These are phyloP conservation scores for Yarrowia keelungensis DNA, from an alignment of 805 yeast species.

Conservation along the genomic window DNA sequence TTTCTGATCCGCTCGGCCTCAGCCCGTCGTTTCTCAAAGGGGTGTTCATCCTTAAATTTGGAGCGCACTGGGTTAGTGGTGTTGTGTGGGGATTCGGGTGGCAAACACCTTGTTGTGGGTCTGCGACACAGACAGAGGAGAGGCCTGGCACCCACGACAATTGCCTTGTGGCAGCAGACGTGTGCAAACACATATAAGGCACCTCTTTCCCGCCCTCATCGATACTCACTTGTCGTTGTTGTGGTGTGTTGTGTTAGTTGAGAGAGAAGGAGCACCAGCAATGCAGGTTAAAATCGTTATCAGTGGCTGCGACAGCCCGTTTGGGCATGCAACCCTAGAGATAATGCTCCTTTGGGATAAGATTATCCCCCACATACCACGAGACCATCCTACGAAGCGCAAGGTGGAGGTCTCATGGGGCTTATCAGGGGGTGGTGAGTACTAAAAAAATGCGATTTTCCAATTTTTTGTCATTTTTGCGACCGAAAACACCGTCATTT, in stretches of 20 bases:
- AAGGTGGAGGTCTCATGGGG: conserved; percentile 28
- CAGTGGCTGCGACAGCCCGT: conserved; percentile 34
- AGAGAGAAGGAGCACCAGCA: conserved; percentile 35
- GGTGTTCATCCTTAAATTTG: conserved; percentile 92
- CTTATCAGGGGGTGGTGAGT: no score
- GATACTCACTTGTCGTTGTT: conserved; percentile 30
- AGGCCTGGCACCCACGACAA: background rate
- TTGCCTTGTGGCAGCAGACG: background rate
- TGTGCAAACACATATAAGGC: no score
- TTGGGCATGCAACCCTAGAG: conserved; percentile 28
- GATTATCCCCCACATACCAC: conserved; percentile 37
- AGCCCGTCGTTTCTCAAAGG: conserved; percentile 93
- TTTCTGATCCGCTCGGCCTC: conserved; percentile 91
- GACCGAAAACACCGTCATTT: background rate
- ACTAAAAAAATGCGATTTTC: background rate
- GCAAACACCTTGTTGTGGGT: conserved; percentile 1
- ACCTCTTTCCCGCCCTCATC: conserved; percentile 2
- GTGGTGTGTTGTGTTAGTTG: conserved; percentile 37
- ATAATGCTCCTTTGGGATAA: conserved; percentile 30
- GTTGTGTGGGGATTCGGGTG: conserved; percentile 30
- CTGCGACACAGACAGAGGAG: background rate
- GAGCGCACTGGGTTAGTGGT: conserved; percentile 68
- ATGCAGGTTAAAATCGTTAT: conserved; percentile 38
- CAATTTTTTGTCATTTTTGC: background rate
- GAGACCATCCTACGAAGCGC: background rate